Evolutionary conservation across 2,329 filamentous ascomycete genomes (phyloP), one percentile per base, ranked within the genome.

Genomic region (Mollisiaceae sp.): DNA sequence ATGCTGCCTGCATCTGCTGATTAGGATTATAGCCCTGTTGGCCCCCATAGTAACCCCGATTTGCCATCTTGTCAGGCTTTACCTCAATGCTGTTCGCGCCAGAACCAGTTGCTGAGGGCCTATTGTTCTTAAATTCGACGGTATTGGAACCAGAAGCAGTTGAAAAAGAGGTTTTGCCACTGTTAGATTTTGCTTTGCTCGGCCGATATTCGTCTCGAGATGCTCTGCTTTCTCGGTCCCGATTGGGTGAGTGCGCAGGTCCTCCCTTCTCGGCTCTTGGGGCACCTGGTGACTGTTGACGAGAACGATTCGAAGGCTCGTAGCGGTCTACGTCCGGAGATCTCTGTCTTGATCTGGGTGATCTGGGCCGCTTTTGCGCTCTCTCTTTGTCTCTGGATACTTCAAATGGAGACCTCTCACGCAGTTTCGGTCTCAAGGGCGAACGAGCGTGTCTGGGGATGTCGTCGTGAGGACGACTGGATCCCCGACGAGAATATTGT

Each of bases 71-170:
- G 54, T 74, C 72, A 39, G 70, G 67, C 63, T 74, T 75, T 9
- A 77, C 75, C 64, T 78, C 77, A 45, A 76, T 71, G 63, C 74
- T 77, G 61, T 78, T 79, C 14, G 75, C 71, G 50, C 76, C 76
- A 39, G 77, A 78, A 5, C 73, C 72, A 59, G 74, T 65, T 56
- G 73, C 63, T 67, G 72, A 66, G 36, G 68, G 55, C 63, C 70
- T 70, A 27, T 55, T 47, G n/a, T 67, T 61, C 52, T 70, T 73
- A 22, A 75, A 74, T 63, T 78, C 75, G 24, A 76, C 72, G 58
- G 70, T 76, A 61, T 77, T 78, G 43, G 74, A 69, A 32, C 75
- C 74, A 11, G 76, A 76, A 24, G 70, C 70, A 54, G 72, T 59
- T 59, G 58, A 47, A 8, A 60, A 62, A 41, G 65, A 57, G 35